Percentiles rank a stretch among this genome's conserved stretches.
phyloP scores from a whole-genome alignment of 2,329 filamentous ascomycete species.

The Pseudocercospora vitis region DNA sequence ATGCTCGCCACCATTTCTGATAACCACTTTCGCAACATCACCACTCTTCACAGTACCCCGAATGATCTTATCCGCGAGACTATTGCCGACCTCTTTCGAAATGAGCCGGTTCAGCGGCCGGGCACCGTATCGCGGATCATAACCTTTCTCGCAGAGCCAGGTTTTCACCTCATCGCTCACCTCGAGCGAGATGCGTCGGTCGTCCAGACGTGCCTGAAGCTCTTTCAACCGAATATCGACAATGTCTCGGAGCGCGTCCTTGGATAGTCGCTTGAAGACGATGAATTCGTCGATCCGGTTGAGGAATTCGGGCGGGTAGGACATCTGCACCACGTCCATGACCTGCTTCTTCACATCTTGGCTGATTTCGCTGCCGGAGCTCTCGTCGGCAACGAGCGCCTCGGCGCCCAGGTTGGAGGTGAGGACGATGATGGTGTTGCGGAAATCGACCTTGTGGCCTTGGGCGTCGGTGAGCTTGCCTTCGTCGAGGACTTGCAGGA shows the following conservation, averaged over 20 bases:
- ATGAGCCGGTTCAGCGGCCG: constrained; percentile 89
- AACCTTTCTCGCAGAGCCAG: constrained; percentile 87
- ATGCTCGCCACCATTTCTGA: constrained; percentile 59
- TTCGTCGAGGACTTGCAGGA: constrained; percentile 93
- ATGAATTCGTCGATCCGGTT: constrained; percentile 98
- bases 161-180: constrained; percentile 71
- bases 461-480: constrained; percentile 94
- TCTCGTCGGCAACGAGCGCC: constrained; percentile 67
- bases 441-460: constrained; percentile 94
- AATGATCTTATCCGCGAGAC: constrained; percentile 88
- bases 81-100: constrained; percentile 83
- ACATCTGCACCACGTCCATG: constrained; percentile 77
- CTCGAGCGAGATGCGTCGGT: constrained; percentile 75
- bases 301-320: constrained; percentile 88
- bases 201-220: constrained; percentile 77
- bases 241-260: constrained; percentile 78
- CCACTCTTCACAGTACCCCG: constrained; percentile 75
- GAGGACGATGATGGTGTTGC: constrained; percentile 93
- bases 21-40: constrained; percentile 67
- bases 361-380: constrained; percentile 54
- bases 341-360: constrained; percentile 73
- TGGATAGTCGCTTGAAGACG: constrained; percentile 83
- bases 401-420: constrained; percentile 94
- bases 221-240: constrained; percentile 89
- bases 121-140: constrained; percentile 88